Conservation (phyloP, 805 yeast species). For the Kluyveromyces lactis region DNA sequence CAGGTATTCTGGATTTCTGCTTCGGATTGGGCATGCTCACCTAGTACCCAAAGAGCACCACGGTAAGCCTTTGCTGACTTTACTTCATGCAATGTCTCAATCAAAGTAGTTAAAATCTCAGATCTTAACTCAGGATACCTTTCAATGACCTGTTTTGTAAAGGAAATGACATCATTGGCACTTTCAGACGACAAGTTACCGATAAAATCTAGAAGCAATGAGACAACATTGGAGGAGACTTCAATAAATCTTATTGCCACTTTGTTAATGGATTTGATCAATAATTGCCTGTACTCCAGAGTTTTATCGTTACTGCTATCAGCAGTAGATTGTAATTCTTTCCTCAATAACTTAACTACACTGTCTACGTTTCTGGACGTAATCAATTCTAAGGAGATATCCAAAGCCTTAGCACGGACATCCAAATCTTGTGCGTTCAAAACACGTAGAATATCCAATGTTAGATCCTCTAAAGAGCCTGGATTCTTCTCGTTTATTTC, state of each 20-base stretch:
- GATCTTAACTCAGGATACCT: conserved; percentile 75
- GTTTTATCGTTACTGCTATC: conserved; percentile 63
- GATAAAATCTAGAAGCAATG: conserved; percentile 75
- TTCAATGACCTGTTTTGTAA: conserved; percentile 90
- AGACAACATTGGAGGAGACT: conserved; percentile 87
- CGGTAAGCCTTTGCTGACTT: conserved; percentile 87
- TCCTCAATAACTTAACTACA: conserved; percentile 83
- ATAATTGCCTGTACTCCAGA: conserved; percentile 77
- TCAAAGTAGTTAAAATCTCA: conserved; percentile 53
- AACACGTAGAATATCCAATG: conserved; percentile 79
- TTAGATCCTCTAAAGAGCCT: conserved; percentile 74
- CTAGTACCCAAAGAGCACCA: conserved; percentile 91
- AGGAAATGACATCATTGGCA: conserved; percentile 83
- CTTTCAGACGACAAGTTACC: conserved; percentile 77
- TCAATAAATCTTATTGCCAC: conserved; percentile 84
- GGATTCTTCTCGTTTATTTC: conserved; percentile 68
- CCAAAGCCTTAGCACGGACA: conserved; percentile 82
- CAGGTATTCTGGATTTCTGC: conserved; percentile 72
- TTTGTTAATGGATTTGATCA: conserved; percentile 81
- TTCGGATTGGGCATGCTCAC: conserved; percentile 77
- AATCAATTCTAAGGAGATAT: conserved; percentile 71
- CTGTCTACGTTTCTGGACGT: conserved; percentile 88
- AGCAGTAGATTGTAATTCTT: conserved; percentile 74
- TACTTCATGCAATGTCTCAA: conserved; percentile 52
- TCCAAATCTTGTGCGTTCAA: conserved; percentile 84